Base-by-base conservation (phyloP, 163 green algal species). In the Scenedesmus sp. region DNA sequence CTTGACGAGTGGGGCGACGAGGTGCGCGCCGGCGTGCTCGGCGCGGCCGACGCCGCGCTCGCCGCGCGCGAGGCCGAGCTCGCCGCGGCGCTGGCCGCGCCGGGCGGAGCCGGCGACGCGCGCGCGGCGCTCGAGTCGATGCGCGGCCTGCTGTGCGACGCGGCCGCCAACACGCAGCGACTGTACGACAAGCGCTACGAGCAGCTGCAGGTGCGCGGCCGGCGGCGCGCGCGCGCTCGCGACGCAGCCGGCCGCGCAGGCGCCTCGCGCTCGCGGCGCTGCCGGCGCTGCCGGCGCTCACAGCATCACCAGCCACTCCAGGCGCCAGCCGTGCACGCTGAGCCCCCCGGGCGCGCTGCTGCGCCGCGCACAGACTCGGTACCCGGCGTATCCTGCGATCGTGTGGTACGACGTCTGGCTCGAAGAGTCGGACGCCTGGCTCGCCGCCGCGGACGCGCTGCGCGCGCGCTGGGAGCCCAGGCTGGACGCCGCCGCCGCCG, bases 341-440 rank as follows among this genome's bases (percentile, higher is more conserved):
- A 36, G 4, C 22, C 1, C 50, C 4, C 24, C 39, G 29, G 67
- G 34, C 14, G 42, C 51, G n/a, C 28, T 7, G 20, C 31, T 64
- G 48, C n/a, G 47, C 18, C 28, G 33, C 17, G 20, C 26, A 20
- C 70, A 79, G 70, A 56, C 70, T 29, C 39, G 57, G 14, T 79
- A 71, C 33, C 70, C 70, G 5, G 70, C 70, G 15, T 79, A 79
- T 26, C 70, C 70, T 6, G 45, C 34, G 3, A 33, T 79, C 24
- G 70, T 79, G 31, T 79, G 70, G 70, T 79, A 79, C 24, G 70
- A 79, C 47, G 28, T 70, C 13, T 79, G 56, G 56, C 22, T 50
- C 2, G 70, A 79, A 39, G 20, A 50, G 57, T 50, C 57, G 31
- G 42, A 70, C 20, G 53, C 31, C 11, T 79, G 70, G 70, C 70